Conservation (phyloP, 345 rosid genomes). For the Geranium brycei region DNA sequence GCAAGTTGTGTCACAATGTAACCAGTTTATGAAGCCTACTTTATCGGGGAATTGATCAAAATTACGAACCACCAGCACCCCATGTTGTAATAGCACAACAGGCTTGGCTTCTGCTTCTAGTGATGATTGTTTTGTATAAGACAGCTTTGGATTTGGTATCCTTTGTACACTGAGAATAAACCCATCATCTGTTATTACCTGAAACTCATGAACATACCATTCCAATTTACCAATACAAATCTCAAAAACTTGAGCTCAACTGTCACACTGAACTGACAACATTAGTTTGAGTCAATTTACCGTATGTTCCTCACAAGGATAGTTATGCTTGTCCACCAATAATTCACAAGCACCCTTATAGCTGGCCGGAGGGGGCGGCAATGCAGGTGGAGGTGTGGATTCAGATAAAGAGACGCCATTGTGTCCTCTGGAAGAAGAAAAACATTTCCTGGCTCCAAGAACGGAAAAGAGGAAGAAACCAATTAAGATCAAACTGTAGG, state of each 20-base stretch:
- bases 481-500: slow-evolving; percentile 5
- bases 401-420: slow-evolving; percentile 3
- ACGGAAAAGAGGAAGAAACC: slow-evolving; percentile 7
- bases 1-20: not conserved
- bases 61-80: slow-evolving; percentile 27
- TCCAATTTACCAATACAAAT: not conserved
- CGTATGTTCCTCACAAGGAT: slow-evolving; percentile 25
- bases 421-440: slow-evolving; percentile 1
- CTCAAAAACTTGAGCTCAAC: not conserved
- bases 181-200: slow-evolving; percentile 55
- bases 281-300: slow-evolving; percentile 10
- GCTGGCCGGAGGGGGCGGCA: slow-evolving; percentile 4
- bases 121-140: too few relatives aligned
- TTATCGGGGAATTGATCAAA: not conserved
- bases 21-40: not conserved
- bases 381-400: not conserved
- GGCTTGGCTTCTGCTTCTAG: slow-evolving; percentile 11
- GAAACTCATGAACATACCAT: slow-evolving; percentile 6
- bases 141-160: slow-evolving; percentile 17
- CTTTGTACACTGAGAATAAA: slow-evolving; percentile 46
- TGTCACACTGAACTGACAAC: not conserved
- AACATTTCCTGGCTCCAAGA: slow-evolving; percentile 8
- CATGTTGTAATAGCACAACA: slow-evolving; percentile 43
- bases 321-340: slow-evolving; percentile 24
- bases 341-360: slow-evolving; percentile 21